Percentiles rank a stretch among this genome's conserved stretches.
These are phyloP conservation scores for Hydrangea macrophylla DNA, from an alignment of 148 eudicot genomes.

Conservation along the genomic window DNA sequence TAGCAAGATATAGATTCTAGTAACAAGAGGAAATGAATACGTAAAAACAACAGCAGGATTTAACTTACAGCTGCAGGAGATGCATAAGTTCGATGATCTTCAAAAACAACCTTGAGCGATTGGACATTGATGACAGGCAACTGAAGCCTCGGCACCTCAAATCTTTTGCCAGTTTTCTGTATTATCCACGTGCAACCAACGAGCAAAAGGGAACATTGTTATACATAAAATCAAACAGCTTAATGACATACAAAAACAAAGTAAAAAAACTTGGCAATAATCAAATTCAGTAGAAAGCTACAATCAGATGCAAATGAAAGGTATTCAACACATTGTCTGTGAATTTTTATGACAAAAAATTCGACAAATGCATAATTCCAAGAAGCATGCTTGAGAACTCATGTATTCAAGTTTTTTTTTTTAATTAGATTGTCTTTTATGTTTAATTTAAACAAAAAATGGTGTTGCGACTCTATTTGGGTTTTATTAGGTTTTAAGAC, in stretches of 20 bases:
- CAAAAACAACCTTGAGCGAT: slow-evolving; percentile 72
- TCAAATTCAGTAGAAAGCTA: slow-evolving; percentile 13
- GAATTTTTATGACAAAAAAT: no score
- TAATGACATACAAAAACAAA: not conserved
- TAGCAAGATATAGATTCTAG: no score
- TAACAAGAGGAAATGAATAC: no score
- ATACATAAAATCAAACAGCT: not conserved
- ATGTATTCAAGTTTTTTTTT: no score
- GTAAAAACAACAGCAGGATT: not conserved
- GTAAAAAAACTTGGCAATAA: not conserved
- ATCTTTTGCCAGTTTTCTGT: slow-evolving; percentile 89
- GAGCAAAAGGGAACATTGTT: slow-evolving; percentile 6
- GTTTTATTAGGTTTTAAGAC: no score
- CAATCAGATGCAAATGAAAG: not conserved
- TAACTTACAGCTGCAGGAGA: slow-evolving; percentile 91
- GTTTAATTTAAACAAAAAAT: no score
- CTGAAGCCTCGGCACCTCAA: slow-evolving; percentile 75
- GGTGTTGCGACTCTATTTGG: no score
- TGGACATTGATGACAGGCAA: slow-evolving; percentile 75
- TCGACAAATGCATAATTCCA: no score
- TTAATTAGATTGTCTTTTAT: no score
- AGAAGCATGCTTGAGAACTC: no score
- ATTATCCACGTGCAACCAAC: slow-evolving; percentile 11
- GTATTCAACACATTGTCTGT: no score
- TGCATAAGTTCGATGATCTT: slow-evolving; percentile 95